phyloP scores from a whole-genome alignment of 352 stramenopile genomes.

The Pythium dissotocum region DNA sequence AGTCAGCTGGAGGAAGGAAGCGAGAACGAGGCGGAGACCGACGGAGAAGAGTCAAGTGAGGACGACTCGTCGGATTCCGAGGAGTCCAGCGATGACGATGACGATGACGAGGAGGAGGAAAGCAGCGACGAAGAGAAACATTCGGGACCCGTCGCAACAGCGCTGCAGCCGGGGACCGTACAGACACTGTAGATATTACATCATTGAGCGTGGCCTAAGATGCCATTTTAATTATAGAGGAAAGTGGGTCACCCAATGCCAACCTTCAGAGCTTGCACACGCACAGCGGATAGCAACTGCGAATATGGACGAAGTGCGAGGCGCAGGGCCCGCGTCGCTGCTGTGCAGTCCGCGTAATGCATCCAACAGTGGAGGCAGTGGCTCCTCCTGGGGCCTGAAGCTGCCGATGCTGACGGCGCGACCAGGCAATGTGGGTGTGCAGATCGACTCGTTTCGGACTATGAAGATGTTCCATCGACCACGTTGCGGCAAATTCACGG shows the following conservation, averaged over 20 bases:
- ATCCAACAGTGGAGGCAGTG: not conserved
- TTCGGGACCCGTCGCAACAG: not conserved
- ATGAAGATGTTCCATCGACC: constrained; percentile 62
- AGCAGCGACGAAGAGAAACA: constrained; percentile 11
- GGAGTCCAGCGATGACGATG: constrained; percentile 20
- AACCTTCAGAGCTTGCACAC: constrained; percentile 2
- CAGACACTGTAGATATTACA: not conserved
- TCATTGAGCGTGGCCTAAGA: not conserved
- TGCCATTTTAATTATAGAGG: constrained; percentile 20
- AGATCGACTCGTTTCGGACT: constrained; percentile 69
- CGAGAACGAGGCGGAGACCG: constrained; percentile 26
- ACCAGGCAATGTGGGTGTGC: constrained; percentile 72
- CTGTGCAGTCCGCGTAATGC: not conserved
- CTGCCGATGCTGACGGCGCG: constrained; percentile 56
- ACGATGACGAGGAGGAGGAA: constrained; percentile 16
- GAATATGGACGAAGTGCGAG: constrained; percentile 31
- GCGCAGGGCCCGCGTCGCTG: not conserved
- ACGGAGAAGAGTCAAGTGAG: constrained; percentile 18
- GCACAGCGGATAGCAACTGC: constrained; percentile 9
- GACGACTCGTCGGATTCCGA: constrained; percentile 13
- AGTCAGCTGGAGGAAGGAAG: constrained; percentile 39
- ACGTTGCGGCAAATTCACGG: constrained; percentile 64
- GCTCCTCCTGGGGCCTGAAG: constrained; percentile 13
- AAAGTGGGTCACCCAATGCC: not conserved
- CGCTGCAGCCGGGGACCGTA: not conserved